Base-by-base conservation (phyloP, 2,329 filamentous ascomycete genomes). In the Rosellinia necatrix region DNA sequence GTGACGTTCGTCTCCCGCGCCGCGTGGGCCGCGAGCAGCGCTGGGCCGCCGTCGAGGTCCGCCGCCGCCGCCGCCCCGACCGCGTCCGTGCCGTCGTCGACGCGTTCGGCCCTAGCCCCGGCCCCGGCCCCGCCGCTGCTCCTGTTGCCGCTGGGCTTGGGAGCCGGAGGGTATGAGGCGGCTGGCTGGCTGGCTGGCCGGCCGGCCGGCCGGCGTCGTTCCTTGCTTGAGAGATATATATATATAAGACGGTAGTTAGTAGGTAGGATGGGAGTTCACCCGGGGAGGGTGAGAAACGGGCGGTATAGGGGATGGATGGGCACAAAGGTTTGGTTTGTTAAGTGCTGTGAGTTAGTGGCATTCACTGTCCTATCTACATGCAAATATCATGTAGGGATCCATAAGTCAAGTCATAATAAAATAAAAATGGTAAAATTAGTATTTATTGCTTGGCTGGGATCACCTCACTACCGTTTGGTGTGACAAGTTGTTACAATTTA, bases 41-140 rank as follows among this genome's bases (percentile, higher is more conserved):
- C 37, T 86, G 82, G 82, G 75, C 72, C 0, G 75, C 75, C 2
- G 74, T 85, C 6, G 75, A 77, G 24, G 66, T 81, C 9, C 63
- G 66, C 2, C 67, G 65, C 8, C 68, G 68, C 2, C 71, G 72
- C 6, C 70, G 69, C n/a, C n/a, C n/a, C 2, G 67, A 66, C 8
- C 68, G 68, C 2, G 72, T 72, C 6, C 70, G 69, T 52, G 55
- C 83, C 27, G 55, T 83, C 27, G 70, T 75, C 15, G 68, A 76
- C 61, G 75, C 72, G 3, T 75, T 80, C 59, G 10, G 53, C 62
- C 35, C 53, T 3, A 19, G 35, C 9, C 19, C 6, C 7, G 37
- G 37, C 13, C 6, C 4, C 21, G 35, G 35, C 21, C 15, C 2
- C 10, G 35, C 2, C 21, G 35, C 15, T 19, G 15, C 71, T 10